Evolutionary conservation across 352 stramenopile species (phyloP), one percentile per base, ranked within the genome.

Genomic region (Nothophytophthora sp.): DNA sequence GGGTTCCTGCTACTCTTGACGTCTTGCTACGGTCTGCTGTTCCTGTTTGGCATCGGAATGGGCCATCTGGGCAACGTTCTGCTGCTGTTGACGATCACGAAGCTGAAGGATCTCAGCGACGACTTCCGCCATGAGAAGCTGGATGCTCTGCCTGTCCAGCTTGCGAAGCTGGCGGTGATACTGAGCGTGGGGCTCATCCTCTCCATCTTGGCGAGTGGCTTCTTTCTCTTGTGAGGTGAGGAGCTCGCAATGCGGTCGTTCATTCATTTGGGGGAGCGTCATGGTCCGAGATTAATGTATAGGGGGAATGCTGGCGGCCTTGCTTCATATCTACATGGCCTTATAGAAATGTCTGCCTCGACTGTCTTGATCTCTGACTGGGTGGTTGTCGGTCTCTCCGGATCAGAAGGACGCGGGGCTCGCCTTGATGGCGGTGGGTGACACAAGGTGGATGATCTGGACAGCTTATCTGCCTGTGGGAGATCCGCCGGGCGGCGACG

Each of bases 21-120:
- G 12, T 49, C 50, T 8, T 76, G 74, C 45, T 92, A 90, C 42
- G 76, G 72, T 9, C 25, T 83, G 20, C 28, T 90, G 10, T 57
- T 80, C 20, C 34, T 93, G 38, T 38, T 70, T 32, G 65, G 72
- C 16, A 44, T 89, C 32, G 38, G 64, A 4, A 46, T 86, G 39
- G 80, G 82, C 18, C 77, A 93, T 49, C 25, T 90, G 8, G 73
- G 76, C 4, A 91, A 93, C 51, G 59, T 91, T 12, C 18, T 83
- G n/a, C 62, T 93, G 24, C 6, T 92, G 6, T 45, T 75, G 15
- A 76, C 71, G 1, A 76, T 93, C 22, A 23, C 54, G 18, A 73
- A 73, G 30, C 57, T 92, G 10, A 86, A 88, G 29, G 76, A 85
- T 46, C 72, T 92, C 15, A 74, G 60, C 42, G 83, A 93, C 36